Evolutionary conservation across 2,329 filamentous ascomycete species (phyloP).

Genomic region (Podosphaera xanthii): DNA sequence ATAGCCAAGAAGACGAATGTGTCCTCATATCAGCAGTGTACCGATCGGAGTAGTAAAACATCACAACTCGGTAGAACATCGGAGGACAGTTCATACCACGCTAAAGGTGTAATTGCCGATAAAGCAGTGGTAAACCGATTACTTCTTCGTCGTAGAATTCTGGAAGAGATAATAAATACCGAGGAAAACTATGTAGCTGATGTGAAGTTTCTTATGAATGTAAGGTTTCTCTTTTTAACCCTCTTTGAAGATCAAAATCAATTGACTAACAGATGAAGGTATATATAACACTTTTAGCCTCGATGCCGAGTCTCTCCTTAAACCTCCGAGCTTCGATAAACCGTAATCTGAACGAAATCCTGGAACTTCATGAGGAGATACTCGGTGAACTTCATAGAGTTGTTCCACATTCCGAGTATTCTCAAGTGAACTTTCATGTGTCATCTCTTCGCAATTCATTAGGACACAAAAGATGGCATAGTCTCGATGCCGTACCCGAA

Average conservation of each 20-base stretch:
- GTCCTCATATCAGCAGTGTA: slow-evolving; percentile 32
- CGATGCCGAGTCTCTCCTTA: slow-evolving; percentile 40
- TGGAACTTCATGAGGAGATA: slow-evolving; percentile 65
- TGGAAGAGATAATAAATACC: slow-evolving; percentile 68
- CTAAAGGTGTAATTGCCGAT: slow-evolving; percentile 32
- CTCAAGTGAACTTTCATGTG: slow-evolving; percentile 19
- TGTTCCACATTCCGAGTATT: slow-evolving; percentile 45
- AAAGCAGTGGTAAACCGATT: slow-evolving; percentile 48
- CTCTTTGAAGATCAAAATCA: slow-evolving; percentile 28
- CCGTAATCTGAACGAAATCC: slow-evolving; percentile 54
- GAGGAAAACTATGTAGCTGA: slow-evolving; percentile 81
- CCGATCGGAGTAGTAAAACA: slow-evolving; percentile 37
- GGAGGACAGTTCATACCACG: slow-evolving; percentile 39
- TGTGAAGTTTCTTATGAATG: slow-evolving; percentile 67
- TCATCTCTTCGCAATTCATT: background rate
- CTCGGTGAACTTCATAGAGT: slow-evolving; percentile 48
- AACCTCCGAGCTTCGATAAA: slow-evolving; percentile 52
- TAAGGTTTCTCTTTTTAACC: slow-evolving; percentile 23
- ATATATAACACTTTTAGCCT: slow-evolving; percentile 51
- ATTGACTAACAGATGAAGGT: slow-evolving; percentile 25
- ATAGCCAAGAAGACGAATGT: slow-evolving; percentile 29
- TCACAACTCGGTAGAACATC: slow-evolving; percentile 38
- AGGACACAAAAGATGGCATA: slow-evolving; percentile 25
- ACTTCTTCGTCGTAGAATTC: slow-evolving; percentile 50
- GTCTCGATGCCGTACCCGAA: slow-evolving; percentile 16